Conservation (phyloP, 1,284 basidiomycete genomes). For the Ganoderma lucidum region DNA sequence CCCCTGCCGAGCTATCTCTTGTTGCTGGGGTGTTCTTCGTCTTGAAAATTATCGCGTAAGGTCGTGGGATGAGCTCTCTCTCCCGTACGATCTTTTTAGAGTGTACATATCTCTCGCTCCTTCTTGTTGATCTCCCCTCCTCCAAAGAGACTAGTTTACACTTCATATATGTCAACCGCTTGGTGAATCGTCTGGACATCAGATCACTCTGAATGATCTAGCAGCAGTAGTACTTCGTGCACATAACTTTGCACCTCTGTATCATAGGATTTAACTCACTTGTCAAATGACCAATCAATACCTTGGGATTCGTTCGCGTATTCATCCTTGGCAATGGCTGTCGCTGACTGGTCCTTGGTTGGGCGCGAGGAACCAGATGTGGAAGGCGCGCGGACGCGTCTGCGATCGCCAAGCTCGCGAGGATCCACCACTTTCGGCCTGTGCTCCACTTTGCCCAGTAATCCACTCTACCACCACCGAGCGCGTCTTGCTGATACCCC, state of each 20-base stretch:
- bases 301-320: no score
- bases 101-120: neutral
- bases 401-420: neutral
- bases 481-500: neutral
- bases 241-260: neutral
- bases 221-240: neutral
- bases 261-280: neutral
- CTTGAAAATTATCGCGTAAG: neutral
- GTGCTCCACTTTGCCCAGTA: neutral
- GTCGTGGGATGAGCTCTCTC: neutral
- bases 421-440: neutral
- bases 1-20: neutral
- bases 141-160: neutral
- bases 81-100: neutral
- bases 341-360: neutral
- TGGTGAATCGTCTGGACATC: neutral
- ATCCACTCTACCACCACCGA: neutral
- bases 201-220: neutral
- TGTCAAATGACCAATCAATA: neutral
- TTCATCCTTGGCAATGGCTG: no score
- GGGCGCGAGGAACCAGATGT: neutral
- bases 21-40: neutral
- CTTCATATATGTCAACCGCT: neutral
- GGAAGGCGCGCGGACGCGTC: neutral
- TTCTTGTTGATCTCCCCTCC: neutral